Percentiles rank a stretch among this genome's conserved stretches.
phyloP scores from a whole-genome alignment of 192 early-diverging fungal genomes.

The Obelidium mucronatum region DNA sequence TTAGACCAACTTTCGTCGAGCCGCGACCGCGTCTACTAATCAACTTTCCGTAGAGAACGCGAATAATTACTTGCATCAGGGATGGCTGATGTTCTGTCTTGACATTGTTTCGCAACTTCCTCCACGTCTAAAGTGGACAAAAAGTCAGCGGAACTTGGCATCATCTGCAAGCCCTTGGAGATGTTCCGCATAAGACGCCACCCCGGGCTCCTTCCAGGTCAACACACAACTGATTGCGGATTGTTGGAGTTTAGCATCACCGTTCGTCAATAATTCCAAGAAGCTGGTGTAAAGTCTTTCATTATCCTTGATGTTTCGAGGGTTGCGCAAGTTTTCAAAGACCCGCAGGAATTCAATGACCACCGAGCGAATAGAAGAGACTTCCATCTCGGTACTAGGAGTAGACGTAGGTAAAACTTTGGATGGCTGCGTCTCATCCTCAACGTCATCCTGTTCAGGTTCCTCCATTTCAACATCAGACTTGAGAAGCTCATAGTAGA shows the following conservation, averaged over 20 bases:
- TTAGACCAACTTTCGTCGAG: conserved; percentile 71
- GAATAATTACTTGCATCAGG: conserved; percentile 77
- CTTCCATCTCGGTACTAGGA: conserved; percentile 50
- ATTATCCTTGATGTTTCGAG: conserved; percentile 59
- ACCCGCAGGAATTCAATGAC: conserved; percentile 66
- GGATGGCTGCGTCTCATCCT: conserved; percentile 14
- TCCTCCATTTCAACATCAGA: not conserved
- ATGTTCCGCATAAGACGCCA: conserved; percentile 78
- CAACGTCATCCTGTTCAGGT: conserved; percentile 56
- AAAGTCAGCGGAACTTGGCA: conserved; percentile 89
- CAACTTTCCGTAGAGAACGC: conserved; percentile 91
- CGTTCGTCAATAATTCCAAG: conserved; percentile 78
- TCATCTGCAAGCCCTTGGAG: conserved; percentile 83
- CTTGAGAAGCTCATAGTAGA: conserved; percentile 47
- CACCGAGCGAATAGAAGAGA: conserved; percentile 26
- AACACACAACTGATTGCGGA: conserved; percentile 84
- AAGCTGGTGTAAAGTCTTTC: conserved; percentile 67
- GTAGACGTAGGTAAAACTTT: too few relatives aligned
- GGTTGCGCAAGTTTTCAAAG: conserved; percentile 74
- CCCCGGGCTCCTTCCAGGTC: conserved; percentile 75
- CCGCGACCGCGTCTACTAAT: conserved; percentile 79
- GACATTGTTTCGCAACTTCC: conserved; percentile 52
- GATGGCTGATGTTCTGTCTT: conserved; percentile 71
- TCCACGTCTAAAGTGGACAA: conserved; percentile 79
- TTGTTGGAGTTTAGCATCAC: conserved; percentile 81